These are phyloP conservation scores for Trichoderma atrobrunneum DNA, from an alignment of 2,329 filamentous ascomycete genomes.

Conservation along the genomic window DNA sequence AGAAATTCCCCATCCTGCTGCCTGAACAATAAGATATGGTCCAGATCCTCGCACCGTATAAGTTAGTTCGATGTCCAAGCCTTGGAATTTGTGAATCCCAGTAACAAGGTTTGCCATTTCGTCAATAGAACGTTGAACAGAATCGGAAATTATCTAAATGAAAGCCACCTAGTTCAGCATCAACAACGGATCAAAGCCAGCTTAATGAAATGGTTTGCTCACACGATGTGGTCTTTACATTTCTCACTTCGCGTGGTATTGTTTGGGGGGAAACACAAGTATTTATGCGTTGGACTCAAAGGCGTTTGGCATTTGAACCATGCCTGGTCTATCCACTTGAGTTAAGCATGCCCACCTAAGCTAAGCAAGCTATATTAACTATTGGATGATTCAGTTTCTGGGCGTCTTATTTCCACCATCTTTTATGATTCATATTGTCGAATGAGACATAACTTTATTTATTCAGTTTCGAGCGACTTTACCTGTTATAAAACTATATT, in stretches of 20 bases:
- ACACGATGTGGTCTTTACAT: neutral
- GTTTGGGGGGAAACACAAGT: neutral
- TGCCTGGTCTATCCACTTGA: neutral
- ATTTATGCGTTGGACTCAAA: neutral
- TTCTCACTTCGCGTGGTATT: neutral
- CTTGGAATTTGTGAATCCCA: neutral
- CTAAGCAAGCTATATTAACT: neutral
- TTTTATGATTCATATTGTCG: no score
- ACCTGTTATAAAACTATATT: no score
- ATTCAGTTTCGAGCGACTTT: no score
- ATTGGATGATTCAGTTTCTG: neutral
- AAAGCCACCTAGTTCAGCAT: neutral
- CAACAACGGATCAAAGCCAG: neutral
- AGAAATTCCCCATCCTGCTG: neutral
- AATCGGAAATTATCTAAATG: neutral
- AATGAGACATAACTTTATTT: no score
- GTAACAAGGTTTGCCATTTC: neutral
- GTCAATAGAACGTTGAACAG: neutral
- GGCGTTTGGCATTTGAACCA: neutral
- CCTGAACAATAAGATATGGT: neutral
- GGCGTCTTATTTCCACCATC: no score
- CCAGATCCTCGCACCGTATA: neutral
- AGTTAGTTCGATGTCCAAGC: neutral
- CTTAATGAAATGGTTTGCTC: neutral
- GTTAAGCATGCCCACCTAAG: neutral